Base-by-base conservation (phyloP, 2,329 filamentous ascomycete species). In the Colletotrichum acutatum region DNA sequence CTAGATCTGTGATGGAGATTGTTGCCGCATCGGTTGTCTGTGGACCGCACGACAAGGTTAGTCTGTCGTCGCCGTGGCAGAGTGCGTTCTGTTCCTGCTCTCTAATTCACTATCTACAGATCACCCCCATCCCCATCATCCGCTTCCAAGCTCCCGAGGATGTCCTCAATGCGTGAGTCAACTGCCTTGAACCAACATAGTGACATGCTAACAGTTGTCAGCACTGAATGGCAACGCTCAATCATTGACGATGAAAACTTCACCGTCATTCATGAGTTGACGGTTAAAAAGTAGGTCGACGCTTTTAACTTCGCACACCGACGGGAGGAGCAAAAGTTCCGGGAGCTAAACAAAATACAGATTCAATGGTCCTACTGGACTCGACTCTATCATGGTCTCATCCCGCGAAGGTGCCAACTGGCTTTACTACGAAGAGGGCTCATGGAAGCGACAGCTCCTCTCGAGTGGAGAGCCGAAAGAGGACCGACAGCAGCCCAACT, bases 321-420 rank as follows among this genome's bases (percentile, higher is more conserved):
- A 32, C 1, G 32, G 0, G 32, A 34, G 0, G 32, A 34, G 11
- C 32, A 32, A 2, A 12, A 0, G 0, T 12, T 22, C 30, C 6
- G 7, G 16, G 37, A 19, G 19, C 42, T 49, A 49, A 49, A 49
- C 8, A 22, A 9, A 22, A 5, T 14, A 0, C 22, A 28, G 22
- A 26, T 61, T 61, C 14, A 30, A 46, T n/a, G 58, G 34, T 2
- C 24, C 37, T 3, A 61, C 24, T 19, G 58, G 34, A 12, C 58
- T 61, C 14, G 34, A 61, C 1, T 46, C 57, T 12, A 59, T 46
- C 58, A 46, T 42, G 34, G 12, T 28, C 1, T 61, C 34, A 26
- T 54, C 52, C 22, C 58, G 34, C 14, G 34, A 59, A 6, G 24
- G 22, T 22, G 34, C 58, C 24, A 46, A 61, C 14, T 46, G 58